A percentile compares a stretch with the other conserved stretches of the same genome.
phyloP scores from a whole-genome alignment of 129 eudicot genomes.

The Artemisia tridentata region DNA sequence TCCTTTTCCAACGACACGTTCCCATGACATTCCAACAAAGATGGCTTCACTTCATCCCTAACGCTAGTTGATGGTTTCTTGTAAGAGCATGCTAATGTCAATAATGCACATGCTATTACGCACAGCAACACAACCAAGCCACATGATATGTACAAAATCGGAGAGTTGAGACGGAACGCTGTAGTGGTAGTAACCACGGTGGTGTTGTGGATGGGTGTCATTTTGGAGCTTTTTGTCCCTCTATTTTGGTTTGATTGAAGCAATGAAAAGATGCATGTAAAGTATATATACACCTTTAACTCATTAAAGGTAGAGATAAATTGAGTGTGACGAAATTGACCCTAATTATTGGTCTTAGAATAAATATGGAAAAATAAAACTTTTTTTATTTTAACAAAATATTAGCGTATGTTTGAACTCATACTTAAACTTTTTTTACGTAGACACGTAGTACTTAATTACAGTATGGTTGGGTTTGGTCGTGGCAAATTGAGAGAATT shows the following conservation, averaged over 20 bases:
- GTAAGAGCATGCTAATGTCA: slow-evolving; percentile 15
- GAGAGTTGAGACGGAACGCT: slow-evolving; percentile 10
- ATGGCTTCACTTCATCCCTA: slow-evolving; percentile 16
- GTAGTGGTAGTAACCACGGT: background rate
- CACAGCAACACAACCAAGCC: slow-evolving; percentile 6
- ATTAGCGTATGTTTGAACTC: too few species aligned
- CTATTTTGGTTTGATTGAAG: background rate
- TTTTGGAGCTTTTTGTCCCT: slow-evolving; percentile 1
- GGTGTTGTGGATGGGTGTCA: slow-evolving; percentile 17
- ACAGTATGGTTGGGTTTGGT: too few species aligned
- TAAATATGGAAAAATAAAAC: too few species aligned
- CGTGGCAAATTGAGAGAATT: too few species aligned
- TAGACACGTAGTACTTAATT: too few species aligned
- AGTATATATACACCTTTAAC: background rate
- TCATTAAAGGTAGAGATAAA: too few species aligned
- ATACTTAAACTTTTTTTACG: too few species aligned
- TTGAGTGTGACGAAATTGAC: too few species aligned
- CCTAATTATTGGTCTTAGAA: too few species aligned
- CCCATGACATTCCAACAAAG: background rate
- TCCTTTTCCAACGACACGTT: slow-evolving; percentile 34
- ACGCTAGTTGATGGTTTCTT: slow-evolving; percentile 5
- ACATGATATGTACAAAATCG: slow-evolving; percentile 2
- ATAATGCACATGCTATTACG: slow-evolving; percentile 18
- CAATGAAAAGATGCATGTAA: background rate
- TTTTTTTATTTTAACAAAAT: too few species aligned